phyloP scores from a whole-genome alignment of 805 yeast genomes.

The Ogataea philodendri region DNA sequence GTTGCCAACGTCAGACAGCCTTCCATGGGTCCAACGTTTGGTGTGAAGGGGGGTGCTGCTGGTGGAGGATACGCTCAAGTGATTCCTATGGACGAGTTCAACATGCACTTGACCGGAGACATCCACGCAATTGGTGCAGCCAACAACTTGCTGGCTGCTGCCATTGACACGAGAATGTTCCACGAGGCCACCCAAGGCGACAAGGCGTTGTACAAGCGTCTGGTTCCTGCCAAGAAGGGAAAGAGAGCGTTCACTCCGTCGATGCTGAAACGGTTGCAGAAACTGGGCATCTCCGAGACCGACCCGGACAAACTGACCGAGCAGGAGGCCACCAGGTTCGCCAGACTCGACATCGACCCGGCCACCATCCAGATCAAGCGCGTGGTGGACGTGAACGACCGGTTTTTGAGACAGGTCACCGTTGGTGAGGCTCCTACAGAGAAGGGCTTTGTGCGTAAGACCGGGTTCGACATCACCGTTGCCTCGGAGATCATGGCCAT shows the following conservation, averaged over 20 bases:
- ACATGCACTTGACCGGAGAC: slow-evolving; percentile 84
- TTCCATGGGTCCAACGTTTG: slow-evolving; percentile 86
- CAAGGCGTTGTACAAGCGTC: slow-evolving; percentile 67
- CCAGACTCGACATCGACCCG: slow-evolving; percentile 73
- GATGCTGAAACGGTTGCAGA: slow-evolving; percentile 63
- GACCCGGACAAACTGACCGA: slow-evolving; percentile 70
- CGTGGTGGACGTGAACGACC: slow-evolving; percentile 81
- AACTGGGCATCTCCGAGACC: slow-evolving; percentile 66
- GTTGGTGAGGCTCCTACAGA: slow-evolving; percentile 82
- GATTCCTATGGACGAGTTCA: slow-evolving; percentile 86
- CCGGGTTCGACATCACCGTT: slow-evolving; percentile 83
- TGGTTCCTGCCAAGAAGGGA: slow-evolving; percentile 76
- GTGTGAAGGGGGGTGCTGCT: slow-evolving; percentile 89
- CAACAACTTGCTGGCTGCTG: slow-evolving; percentile 78
- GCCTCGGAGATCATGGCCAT: slow-evolving; percentile 89
- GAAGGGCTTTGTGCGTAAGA: slow-evolving; percentile 64
- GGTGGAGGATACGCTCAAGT: slow-evolving; percentile 90
- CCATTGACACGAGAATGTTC: slow-evolving; percentile 82
- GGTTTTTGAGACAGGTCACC: slow-evolving; percentile 75
- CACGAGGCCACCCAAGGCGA: slow-evolving; percentile 75
- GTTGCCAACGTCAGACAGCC: slow-evolving; percentile 86
- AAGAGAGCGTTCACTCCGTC: slow-evolving; percentile 63
- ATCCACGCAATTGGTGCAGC: slow-evolving; percentile 84
- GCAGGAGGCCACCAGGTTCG: slow-evolving; percentile 65
- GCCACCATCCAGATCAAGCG: slow-evolving; percentile 78